A percentile compares a stretch with the other conserved stretches of the same genome.
Evolutionary conservation across 1,284 basidiomycete species (phyloP).

Genomic region (Thelephora terrestris): DNA sequence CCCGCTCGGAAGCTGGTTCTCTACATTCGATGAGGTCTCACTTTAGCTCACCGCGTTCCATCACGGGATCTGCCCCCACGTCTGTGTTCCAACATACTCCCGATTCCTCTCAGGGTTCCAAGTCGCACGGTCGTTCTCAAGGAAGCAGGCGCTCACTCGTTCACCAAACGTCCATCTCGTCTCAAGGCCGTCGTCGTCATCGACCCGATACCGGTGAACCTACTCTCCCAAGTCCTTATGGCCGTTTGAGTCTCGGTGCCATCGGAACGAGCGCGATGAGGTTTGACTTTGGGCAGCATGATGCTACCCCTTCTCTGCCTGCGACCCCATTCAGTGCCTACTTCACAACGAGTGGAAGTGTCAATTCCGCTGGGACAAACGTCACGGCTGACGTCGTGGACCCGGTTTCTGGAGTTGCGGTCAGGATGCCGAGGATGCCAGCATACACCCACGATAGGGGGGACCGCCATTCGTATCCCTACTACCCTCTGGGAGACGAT

Average conservation of each 20-base stretch:
- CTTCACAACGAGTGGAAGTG: background rate
- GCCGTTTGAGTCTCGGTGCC: background rate
- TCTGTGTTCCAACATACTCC: slow-evolving; percentile 27
- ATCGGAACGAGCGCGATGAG: background rate
- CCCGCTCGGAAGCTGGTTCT: slow-evolving; percentile 46
- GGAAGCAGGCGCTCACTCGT: slow-evolving; percentile 34
- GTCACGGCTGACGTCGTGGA: background rate
- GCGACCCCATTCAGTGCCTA: background rate
- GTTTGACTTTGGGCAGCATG: background rate
- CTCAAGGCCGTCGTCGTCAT: slow-evolving; percentile 27
- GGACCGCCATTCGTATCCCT: background rate
- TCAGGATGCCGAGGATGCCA: background rate
- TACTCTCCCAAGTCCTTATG: background rate
- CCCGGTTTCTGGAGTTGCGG: background rate
- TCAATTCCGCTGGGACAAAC: background rate
- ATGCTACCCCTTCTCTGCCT: background rate
- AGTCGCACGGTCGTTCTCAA: slow-evolving; percentile 26
- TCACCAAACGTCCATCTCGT: slow-evolving; percentile 40
- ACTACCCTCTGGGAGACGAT: background rate
- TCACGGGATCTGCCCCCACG: slow-evolving; percentile 41
- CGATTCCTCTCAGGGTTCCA: slow-evolving; percentile 37
- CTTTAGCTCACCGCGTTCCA: slow-evolving; percentile 32
- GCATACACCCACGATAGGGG: background rate
- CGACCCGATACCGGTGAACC: background rate
- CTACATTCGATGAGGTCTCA: slow-evolving; percentile 50